Evolutionary conservation across 371 early-diverging fungal species (phyloP).

Genomic region (Modicella reniformis): DNA sequence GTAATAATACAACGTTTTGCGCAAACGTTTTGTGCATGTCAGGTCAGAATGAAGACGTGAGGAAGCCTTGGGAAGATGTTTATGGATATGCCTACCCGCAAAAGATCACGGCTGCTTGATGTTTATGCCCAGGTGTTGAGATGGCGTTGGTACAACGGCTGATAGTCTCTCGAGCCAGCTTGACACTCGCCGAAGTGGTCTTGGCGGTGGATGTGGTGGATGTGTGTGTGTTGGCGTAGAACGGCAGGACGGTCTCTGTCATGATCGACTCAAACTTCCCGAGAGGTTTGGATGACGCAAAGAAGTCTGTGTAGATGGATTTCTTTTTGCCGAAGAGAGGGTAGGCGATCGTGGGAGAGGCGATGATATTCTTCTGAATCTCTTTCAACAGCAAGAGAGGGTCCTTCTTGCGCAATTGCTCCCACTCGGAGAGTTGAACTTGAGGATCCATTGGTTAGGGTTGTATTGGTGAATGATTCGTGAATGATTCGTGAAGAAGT

Average conservation of each 20-base stretch:
- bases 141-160: slow-evolving; percentile 38
- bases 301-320: slow-evolving; percentile 42
- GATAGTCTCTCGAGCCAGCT: slow-evolving; percentile 31
- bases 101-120: slow-evolving; percentile 37
- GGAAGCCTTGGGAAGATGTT: no score
- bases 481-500: no score
- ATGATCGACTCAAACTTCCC: slow-evolving; percentile 32
- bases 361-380: slow-evolving; percentile 32
- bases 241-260: slow-evolving; percentile 24
- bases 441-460: slow-evolving; percentile 25
- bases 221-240: slow-evolving; percentile 48
- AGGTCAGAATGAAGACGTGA: no score
- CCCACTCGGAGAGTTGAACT: slow-evolving; percentile 29
- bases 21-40: no score
- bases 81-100: slow-evolving; percentile 21
- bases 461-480: neutral
- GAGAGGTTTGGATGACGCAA: slow-evolving; percentile 44
- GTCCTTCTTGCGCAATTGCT: slow-evolving; percentile 13
- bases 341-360: slow-evolving; percentile 20
- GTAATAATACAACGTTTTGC: no score
- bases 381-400: slow-evolving; percentile 7
- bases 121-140: slow-evolving; percentile 29
- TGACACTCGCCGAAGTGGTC: slow-evolving; percentile 26
- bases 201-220: slow-evolving; percentile 43
- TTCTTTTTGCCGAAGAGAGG: slow-evolving; percentile 41